Evolutionary conservation across 2,329 filamentous ascomycete genomes (phyloP).

Genomic region (Calonectria fujianensis): DNA sequence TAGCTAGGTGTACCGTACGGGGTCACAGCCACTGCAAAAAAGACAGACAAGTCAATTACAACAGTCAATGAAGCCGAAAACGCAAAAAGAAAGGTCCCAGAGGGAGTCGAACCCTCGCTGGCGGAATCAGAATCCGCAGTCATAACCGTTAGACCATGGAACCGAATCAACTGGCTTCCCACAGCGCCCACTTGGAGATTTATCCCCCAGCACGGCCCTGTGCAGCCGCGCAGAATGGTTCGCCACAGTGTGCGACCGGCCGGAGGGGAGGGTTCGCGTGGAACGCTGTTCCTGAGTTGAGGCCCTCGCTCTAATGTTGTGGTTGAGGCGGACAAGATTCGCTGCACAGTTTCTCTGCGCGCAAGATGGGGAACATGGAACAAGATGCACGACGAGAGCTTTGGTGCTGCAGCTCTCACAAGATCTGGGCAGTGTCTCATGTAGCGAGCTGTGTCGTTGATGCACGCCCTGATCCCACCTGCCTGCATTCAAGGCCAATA

Average conservation of each 20-base stretch:
- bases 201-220: neutral
- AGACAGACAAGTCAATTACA: neutral
- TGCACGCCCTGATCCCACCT: neutral
- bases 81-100: slow-evolving; percentile 24
- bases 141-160: slow-evolving; percentile 29
- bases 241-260: neutral
- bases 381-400: neutral
- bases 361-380: neutral
- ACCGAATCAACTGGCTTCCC: slow-evolving; percentile 19
- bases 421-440: slow-evolving; percentile 13
- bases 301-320: neutral
- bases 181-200: neutral
- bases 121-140: slow-evolving; percentile 29
- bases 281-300: neutral
- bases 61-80: too few relatives aligned
- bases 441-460: slow-evolving; percentile 14
- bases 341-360: neutral
- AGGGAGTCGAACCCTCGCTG: slow-evolving; percentile 26
- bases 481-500: neutral
- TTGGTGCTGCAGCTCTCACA: slow-evolving; percentile 5
- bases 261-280: neutral
- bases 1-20: neutral
- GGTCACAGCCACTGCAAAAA: neutral
- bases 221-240: neutral
- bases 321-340: neutral